Percentiles rank a stretch among this genome's conserved stretches.
These are phyloP conservation scores for Opeltia flavorubescens DNA, from an alignment of 495 filamentous ascomycete genomes.

Conservation along the genomic window DNA sequence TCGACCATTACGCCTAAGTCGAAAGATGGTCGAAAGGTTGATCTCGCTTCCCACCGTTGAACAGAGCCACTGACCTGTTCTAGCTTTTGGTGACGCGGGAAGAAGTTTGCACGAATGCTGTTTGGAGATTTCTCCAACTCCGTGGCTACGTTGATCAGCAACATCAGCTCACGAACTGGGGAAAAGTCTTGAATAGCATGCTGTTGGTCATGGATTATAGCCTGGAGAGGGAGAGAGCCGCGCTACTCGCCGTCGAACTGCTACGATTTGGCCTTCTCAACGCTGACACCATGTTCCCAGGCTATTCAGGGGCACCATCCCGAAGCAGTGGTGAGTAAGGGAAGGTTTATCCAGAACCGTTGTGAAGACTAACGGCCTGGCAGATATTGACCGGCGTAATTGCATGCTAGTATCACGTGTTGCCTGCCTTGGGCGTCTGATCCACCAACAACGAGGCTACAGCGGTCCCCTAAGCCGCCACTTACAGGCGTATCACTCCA, in stretches of 20 bases:
- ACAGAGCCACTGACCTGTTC: conserved; percentile 15
- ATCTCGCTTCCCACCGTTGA: not conserved
- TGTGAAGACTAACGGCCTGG: not conserved
- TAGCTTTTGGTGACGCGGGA: conserved; percentile 41
- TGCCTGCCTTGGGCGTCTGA: conserved; percentile 65
- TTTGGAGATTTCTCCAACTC: conserved; percentile 82
- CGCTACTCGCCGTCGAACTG: conserved; percentile 69
- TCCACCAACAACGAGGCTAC: conserved; percentile 76
- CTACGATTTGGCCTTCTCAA: conserved; percentile 66
- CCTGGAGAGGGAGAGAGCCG: conserved; percentile 42
- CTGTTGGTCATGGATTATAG: conserved; percentile 44
- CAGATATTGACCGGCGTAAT: conserved; percentile 50
- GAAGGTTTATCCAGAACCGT: conserved; percentile 7
- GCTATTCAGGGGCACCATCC: conserved; percentile 44
- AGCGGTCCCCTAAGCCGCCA: conserved; percentile 88
- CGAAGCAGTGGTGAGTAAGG: conserved; percentile 41
- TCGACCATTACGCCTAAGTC: conserved; percentile 42
- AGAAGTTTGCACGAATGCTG: conserved; percentile 61
- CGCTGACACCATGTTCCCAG: conserved; percentile 39
- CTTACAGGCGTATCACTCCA: conserved; percentile 71
- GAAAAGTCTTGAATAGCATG: conserved; percentile 56
- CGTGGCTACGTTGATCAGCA: conserved; percentile 69
- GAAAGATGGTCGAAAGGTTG: conserved; percentile 21
- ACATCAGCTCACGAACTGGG: conserved; percentile 76
- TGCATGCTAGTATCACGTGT: conserved; percentile 73